Base-by-base conservation (phyloP, 306 rosid species). In the Ammopiptanthus mongolicus region DNA sequence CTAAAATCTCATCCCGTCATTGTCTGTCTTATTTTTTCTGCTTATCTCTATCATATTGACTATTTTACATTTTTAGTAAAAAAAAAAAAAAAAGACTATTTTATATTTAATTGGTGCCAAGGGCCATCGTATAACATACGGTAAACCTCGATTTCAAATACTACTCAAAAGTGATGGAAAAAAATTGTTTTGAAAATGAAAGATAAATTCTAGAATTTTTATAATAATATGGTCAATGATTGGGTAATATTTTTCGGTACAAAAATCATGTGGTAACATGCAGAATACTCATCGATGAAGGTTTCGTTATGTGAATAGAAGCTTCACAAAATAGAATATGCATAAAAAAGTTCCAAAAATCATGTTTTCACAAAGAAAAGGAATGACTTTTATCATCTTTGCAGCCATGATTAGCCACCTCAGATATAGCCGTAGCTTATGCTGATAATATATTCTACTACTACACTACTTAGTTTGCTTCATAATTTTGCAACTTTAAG, bases 221-320 rank as follows among this genome's bases (percentile, higher is more conserved):
- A 52, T 25, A 65, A 42, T 41, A 29, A 6, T n/a, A 11, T 4
- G 72, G 36, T 75, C 81, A 76, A 70, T 76, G 42, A 64, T 76
- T 15, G 11, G 41, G 5, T 21, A 66, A 12, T 59, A 11, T 51
- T 42, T 3, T 41, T 70, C 7, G 22, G 10, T 5, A 9, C 9
- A 10, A 8, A 12, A 46, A 63, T 63, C 78, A 81, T 36, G 78
- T 76, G 81, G 78, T 46, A 65, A 81, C 84, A 63, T 81, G 78
- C 71, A 36, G 5, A 63, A 53, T 48, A 13, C 81, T 77, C 73
- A 31, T 5, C 5, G 13, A 11, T 52, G 15, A 63, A 56, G 85
- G 58, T 55, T 63, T 70, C 13, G 29, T 55, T 75, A 81, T 71
- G 85, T 76, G 85, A 47, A 73, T 15, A 36, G 67, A 80, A 55